A percentile compares a stretch with the other conserved stretches of the same genome.
Evolutionary conservation across 306 rosid species (phyloP).

Genomic region (Ormosia semicastrata): DNA sequence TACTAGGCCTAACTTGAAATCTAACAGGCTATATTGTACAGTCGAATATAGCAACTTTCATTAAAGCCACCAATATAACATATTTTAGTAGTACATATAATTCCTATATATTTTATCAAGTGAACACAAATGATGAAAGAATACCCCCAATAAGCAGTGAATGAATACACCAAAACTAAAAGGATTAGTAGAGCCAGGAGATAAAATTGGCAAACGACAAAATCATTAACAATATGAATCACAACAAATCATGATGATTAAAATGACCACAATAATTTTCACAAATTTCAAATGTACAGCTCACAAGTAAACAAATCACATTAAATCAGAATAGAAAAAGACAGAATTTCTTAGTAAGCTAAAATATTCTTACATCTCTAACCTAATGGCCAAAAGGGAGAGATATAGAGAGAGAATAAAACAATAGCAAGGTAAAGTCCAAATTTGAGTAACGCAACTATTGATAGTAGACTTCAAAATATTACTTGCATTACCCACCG

Average conservation of each 20-base stretch:
- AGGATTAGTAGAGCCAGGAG: too few species aligned
- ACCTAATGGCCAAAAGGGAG: neutral
- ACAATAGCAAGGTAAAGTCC: neutral
- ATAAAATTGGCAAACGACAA: too few species aligned
- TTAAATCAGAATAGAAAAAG: neutral
- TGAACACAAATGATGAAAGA: too few species aligned
- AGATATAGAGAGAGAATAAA: neutral
- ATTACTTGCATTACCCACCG: neutral
- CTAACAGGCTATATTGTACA: too few species aligned
- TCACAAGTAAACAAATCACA: neutral
- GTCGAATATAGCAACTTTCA: too few species aligned
- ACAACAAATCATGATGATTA: constrained; percentile 10
- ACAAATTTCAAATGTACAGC: neutral
- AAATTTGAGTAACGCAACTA: neutral
- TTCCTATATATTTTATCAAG: too few species aligned
- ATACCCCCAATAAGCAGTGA: too few species aligned
- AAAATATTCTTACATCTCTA: neutral
- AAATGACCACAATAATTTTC: neutral
- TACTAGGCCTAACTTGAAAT: too few species aligned
- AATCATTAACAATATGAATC: too few species aligned
- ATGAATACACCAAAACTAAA: too few species aligned
- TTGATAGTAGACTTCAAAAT: neutral
- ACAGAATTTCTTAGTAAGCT: neutral
- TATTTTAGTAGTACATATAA: too few species aligned
- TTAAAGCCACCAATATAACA: too few species aligned